Conservation (phyloP, 306 rosid species). For the Myrica gale region DNA sequence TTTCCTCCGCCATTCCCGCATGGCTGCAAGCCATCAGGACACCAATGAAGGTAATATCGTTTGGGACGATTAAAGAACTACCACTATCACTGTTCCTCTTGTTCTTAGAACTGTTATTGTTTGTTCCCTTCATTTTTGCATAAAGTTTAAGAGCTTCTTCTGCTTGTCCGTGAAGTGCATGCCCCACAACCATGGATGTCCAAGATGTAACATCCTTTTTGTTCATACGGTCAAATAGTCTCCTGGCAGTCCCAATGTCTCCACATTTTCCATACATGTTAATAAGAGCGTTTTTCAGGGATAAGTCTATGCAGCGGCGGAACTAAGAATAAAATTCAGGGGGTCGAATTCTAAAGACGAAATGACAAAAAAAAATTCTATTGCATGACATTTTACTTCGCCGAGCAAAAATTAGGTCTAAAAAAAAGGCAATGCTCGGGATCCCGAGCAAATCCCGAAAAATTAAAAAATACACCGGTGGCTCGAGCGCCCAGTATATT, state of each 20-base stretch:
- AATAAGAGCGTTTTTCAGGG: conserved; percentile 51
- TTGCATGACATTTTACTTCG: too few relatives aligned
- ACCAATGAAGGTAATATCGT: conserved; percentile 60
- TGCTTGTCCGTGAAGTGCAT: conserved; percentile 59
- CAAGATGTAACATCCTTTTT: conserved; percentile 58
- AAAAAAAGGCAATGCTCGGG: too few relatives aligned
- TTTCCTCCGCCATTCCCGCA: conserved; percentile 63
- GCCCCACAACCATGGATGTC: conserved; percentile 69
- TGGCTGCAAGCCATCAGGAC: conserved; percentile 77
- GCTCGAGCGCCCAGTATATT: too few relatives aligned
- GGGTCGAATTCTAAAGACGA: too few relatives aligned
- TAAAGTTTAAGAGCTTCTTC: conserved; percentile 38
- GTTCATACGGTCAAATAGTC: conserved; percentile 46
- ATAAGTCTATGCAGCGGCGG: too few relatives aligned
- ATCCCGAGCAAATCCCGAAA: too few relatives aligned
- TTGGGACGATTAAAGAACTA: conserved; percentile 24
- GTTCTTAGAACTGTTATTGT: neutral
- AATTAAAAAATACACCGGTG: too few relatives aligned
- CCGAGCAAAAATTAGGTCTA: too few relatives aligned
- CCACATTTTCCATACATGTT: conserved; percentile 57
- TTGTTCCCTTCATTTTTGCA: conserved; percentile 24
- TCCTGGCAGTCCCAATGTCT: conserved; percentile 40
- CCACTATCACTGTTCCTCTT: conserved; percentile 17
- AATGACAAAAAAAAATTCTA: too few relatives aligned
- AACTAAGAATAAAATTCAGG: too few relatives aligned